Conservation (phyloP, 2,329 filamentous ascomycete genomes). For the Fusarium staphyleae region DNA sequence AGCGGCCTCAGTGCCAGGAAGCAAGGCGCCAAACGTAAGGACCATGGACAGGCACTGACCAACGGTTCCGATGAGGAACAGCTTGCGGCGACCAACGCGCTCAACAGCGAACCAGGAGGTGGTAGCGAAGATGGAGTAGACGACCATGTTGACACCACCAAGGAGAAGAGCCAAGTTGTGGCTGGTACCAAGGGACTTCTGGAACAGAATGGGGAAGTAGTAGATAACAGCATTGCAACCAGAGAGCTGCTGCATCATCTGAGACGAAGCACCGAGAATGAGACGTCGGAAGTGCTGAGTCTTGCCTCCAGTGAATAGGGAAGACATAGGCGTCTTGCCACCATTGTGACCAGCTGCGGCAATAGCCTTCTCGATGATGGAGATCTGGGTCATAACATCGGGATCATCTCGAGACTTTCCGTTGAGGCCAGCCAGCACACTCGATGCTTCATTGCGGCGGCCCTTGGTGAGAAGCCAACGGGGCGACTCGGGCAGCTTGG, state of each 20-base stretch:
- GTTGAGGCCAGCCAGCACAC: slow-evolving; percentile 41
- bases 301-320: slow-evolving; percentile 67
- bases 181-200: slow-evolving; percentile 36
- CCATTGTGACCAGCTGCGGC: slow-evolving; percentile 57
- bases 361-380: slow-evolving; percentile 59
- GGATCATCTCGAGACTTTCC: slow-evolving; percentile 55
- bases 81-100: slow-evolving; percentile 54
- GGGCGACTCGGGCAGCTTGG: slow-evolving; percentile 56
- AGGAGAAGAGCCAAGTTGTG: slow-evolving; percentile 59
- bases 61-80: slow-evolving; percentile 54
- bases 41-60: slow-evolving; percentile 65
- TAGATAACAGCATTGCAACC: slow-evolving; percentile 67
- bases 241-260: slow-evolving; percentile 69
- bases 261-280: slow-evolving; percentile 64
- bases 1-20: slow-evolving; percentile 60
- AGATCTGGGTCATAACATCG: slow-evolving; percentile 65
- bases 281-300: slow-evolving; percentile 72
- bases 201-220: slow-evolving; percentile 67
- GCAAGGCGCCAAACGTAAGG: slow-evolving; percentile 67
- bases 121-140: slow-evolving; percentile 65
- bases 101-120: slow-evolving; percentile 62
- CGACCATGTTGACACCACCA: slow-evolving; percentile 58
- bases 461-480: slow-evolving; percentile 57
- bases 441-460: slow-evolving; percentile 50
- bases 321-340: slow-evolving; percentile 56